phyloP scores from a whole-genome alignment of 495 filamentous ascomycete species.

The Trichoderma gamsii region DNA sequence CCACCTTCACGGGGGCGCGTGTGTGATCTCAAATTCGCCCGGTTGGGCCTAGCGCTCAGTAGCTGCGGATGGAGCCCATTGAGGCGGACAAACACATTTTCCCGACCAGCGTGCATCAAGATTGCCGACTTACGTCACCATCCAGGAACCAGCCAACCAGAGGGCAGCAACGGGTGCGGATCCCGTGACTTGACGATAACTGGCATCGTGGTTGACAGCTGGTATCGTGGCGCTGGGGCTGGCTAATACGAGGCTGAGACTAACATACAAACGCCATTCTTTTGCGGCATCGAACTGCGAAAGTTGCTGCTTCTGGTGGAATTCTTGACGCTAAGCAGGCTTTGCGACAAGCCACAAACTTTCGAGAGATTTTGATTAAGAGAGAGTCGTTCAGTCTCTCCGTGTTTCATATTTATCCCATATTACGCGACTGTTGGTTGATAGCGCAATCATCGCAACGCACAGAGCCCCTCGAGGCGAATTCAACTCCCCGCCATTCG shows the following conservation, averaged over 20 bases:
- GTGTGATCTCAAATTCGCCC: not conserved
- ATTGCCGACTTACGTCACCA: not conserved
- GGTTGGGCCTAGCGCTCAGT: not conserved
- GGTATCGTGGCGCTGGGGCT: not conserved
- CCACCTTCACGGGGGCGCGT: not conserved
- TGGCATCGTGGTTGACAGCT: not conserved
- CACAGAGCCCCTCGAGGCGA: not conserved
- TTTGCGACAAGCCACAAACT: not conserved
- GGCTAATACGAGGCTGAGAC: slow-evolving; percentile 1
- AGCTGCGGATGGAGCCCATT: not conserved
- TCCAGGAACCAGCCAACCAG: slow-evolving; percentile 11
- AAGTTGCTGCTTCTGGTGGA: not conserved
- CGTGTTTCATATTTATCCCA: not conserved
- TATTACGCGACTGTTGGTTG: slow-evolving; percentile 8
- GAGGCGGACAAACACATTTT: slow-evolving; percentile 6
- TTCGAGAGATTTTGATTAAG: not conserved
- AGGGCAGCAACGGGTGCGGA: not conserved
- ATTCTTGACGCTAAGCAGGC: not conserved
- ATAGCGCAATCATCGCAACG: not conserved
- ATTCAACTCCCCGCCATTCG: not conserved
- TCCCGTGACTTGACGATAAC: slow-evolving; percentile 7
- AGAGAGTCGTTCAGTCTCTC: not conserved
- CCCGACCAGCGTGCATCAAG: not conserved
- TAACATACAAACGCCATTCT: not conserved
- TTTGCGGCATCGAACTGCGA: not conserved